Base-by-base conservation (phyloP, 345 rosid genomes). In the Raphanus sativus region DNA sequence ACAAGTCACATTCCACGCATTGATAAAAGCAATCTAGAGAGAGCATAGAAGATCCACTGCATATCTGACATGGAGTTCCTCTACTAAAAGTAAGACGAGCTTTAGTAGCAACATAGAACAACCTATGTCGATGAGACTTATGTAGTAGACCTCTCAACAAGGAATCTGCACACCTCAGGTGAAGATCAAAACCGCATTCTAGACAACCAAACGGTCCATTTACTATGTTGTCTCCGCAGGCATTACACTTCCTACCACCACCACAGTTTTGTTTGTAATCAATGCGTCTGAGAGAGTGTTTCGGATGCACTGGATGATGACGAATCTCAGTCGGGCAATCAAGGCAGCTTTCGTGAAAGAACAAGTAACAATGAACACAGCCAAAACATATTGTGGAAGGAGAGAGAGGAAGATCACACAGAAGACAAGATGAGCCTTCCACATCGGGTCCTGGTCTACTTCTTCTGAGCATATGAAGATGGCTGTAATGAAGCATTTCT, bases 41-140 rank as follows among this genome's bases (percentile, higher is more conserved):
- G n/a, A n/a, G n/a, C n/a, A n/a, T n/a, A n/a, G n/a, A n/a, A n/a
- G n/a, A n/a, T n/a, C n/a, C n/a, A n/a, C n/a, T n/a, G n/a, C n/a
- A n/a, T n/a, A n/a, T n/a, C n/a, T n/a, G n/a, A n/a, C n/a, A n/a
- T n/a, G n/a, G n/a, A n/a, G n/a, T n/a, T n/a, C n/a, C n/a, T n/a
- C n/a, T n/a, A n/a, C n/a, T n/a, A n/a, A n/a, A n/a, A n/a, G n/a
- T n/a, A n/a, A n/a, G n/a, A n/a, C n/a, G n/a, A n/a, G n/a, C n/a
- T n/a, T n/a, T n/a, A n/a, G n/a, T n/a, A n/a, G n/a, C n/a, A n/a
- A n/a, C n/a, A n/a, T n/a, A n/a, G n/a, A n/a, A n/a, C n/a, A n/a
- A n/a, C n/a, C n/a, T 60, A 2, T 82, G 84, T 25, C 6, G 2
- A n/a, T 81, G 79, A 55, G 64, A 65, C 21, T n/a, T 8, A 25